A percentile compares a stretch with the other conserved stretches of the same genome.
Conservation (phyloP, 1,139 yeast genomes). For the Candida frijolesensis region DNA sequence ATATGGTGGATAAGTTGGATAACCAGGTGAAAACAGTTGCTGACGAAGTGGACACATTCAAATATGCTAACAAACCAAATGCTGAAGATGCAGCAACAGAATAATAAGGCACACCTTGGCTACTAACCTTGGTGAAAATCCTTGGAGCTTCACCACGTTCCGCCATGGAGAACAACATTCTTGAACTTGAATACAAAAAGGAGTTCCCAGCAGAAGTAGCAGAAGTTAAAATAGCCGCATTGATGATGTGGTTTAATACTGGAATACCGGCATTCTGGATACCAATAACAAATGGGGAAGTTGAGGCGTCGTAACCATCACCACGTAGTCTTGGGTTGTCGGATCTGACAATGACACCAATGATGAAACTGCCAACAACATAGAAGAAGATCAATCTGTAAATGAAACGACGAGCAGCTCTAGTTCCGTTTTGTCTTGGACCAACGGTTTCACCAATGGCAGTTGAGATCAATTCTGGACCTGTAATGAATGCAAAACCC, state of each 20-base stretch:
- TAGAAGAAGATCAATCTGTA: slow-evolving; percentile 45
- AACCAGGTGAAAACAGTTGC: slow-evolving; percentile 79
- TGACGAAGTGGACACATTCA: slow-evolving; percentile 66
- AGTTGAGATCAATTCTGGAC: slow-evolving; percentile 81
- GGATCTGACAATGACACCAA: slow-evolving; percentile 82
- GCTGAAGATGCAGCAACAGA: slow-evolving; percentile 60
- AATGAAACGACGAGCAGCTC: too few relatives aligned
- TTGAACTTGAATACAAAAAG: slow-evolving; percentile 74
- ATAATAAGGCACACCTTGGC: slow-evolving; percentile 66
- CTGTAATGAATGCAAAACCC: slow-evolving; percentile 73
- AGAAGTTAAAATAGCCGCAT: slow-evolving; percentile 70
- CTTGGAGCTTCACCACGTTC: slow-evolving; percentile 63
- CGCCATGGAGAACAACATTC: slow-evolving; percentile 71
- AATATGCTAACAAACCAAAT: slow-evolving; percentile 68
- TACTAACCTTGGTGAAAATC: slow-evolving; percentile 52
- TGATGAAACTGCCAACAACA: slow-evolving; percentile 75
- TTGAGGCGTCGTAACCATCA: slow-evolving; percentile 33
- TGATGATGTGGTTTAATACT: slow-evolving; percentile 69
- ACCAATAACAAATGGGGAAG: slow-evolving; percentile 59
- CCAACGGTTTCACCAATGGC: slow-evolving; percentile 81
- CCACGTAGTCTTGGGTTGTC: slow-evolving; percentile 52
- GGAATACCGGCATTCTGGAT: slow-evolving; percentile 71
- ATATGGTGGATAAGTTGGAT: slow-evolving; percentile 75
- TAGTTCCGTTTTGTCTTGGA: slow-evolving; percentile 47
- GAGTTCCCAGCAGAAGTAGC: slow-evolving; percentile 81